Base-by-base conservation (phyloP, 208 protist genomes). In the Acanthamoeba divionensis region DNA sequence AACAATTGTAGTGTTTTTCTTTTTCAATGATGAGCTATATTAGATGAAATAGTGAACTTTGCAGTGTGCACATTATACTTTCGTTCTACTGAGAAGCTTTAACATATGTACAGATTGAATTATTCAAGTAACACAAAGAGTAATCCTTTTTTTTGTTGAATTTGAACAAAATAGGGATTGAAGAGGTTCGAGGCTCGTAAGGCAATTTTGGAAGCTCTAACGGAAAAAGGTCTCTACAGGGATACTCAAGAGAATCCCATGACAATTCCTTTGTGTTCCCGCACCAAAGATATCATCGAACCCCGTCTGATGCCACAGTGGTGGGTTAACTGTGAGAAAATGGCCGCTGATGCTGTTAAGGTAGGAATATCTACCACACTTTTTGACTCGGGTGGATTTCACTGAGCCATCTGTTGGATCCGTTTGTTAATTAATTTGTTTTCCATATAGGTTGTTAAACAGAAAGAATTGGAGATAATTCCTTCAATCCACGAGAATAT, bases 271-370 rank as follows among this genome's bases (percentile, higher is more conserved):
- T 82, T 98, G 15, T 99, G 98, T 92, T 98, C 96, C 52, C 96
- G 99, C 55, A 99, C 98, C 26, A 94, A 96, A 2, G 99, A 99
- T 91, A 97, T 99, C 77, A 97, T 99, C 67, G 99, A 99, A 95
- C 99, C 99, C 45, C 91, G 98, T 69, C 90, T 99, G 24, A 99
- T 98, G 93, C 98, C 98, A 65, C 99, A 99, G 95, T 99, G 99
- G 99, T 99, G 98, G 90, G 95, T 99, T 7, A 94, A 99, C 79
- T 99, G 97, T 94, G 96, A 93, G 62, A 33, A 75, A 9, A 92
- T 96, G 91, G 95, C 92, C 0, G 26, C 90, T 12, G 41, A 31
- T 36, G 63, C 94, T 18, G 47, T 92, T 4, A 65, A 91, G 13
- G 92, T 91, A 31, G 18, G 10, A n/a, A 52, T 41, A 52, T 79